Percentiles rank a stretch among this genome's conserved stretches.
Evolutionary conservation across 129 eudicot species (phyloP).

Genomic region (Saposhnikovia divaricata): DNA sequence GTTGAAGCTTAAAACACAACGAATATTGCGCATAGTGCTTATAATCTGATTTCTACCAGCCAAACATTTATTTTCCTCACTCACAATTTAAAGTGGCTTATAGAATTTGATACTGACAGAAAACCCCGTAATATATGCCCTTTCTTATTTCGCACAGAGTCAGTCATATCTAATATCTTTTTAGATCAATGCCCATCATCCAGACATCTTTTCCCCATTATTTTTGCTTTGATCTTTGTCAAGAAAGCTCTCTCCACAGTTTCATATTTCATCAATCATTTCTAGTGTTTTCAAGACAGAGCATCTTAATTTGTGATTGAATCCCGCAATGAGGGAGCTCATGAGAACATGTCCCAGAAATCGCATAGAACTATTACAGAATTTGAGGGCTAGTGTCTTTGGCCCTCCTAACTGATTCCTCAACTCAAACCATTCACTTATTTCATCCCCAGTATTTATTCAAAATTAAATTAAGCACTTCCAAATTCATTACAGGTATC

Average conservation of each 20-base stretch:
- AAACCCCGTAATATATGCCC: slow-evolving; percentile 35
- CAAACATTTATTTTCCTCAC: slow-evolving; percentile 5
- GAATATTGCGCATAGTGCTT: slow-evolving; percentile 28
- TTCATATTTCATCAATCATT: slow-evolving; percentile 17
- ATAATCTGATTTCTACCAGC: slow-evolving; percentile 20
- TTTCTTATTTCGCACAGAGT: slow-evolving; percentile 29
- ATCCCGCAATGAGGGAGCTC: neutral
- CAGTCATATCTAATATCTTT: slow-evolving; percentile 64
- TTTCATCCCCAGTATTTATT: neutral
- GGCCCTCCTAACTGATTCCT: neutral
- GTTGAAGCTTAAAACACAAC: slow-evolving; percentile 39
- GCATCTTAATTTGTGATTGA: neutral
- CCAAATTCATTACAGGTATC: neutral
- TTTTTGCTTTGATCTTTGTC: slow-evolving; percentile 20
- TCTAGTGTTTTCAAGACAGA: neutral
- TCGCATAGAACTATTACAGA: neutral
- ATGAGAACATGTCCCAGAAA: neutral
- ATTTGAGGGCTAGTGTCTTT: neutral
- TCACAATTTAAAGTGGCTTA: slow-evolving; percentile 12
- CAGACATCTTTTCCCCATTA: slow-evolving; percentile 38
- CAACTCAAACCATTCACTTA: neutral
- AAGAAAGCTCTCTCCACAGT: slow-evolving; percentile 31
- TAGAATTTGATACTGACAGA: slow-evolving; percentile 36
- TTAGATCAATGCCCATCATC: slow-evolving; percentile 42
- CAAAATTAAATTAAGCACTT: neutral